Evolutionary conservation across 306 rosid genomes (phyloP), one percentile per base, ranked within the genome.

Genomic region (Purshia tridentata): DNA sequence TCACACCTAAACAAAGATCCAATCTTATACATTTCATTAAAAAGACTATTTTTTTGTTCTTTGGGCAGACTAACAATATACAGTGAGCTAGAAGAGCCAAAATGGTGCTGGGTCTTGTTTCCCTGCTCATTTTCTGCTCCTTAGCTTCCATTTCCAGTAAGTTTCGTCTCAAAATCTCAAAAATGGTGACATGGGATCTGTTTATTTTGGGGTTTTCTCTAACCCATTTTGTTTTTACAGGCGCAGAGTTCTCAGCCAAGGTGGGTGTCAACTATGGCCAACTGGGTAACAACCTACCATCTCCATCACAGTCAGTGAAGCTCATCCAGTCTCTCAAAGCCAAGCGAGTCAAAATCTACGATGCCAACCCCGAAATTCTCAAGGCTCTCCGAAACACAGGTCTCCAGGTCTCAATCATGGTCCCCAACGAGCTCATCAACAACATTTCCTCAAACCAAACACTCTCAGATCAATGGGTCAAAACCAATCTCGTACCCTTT

Each of bases 241-340:
- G 67, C 48, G 90, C 82, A 51, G 77, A 78, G 70, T 16, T 87
- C 18, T 83, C 88, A 18, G 60, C 18, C 13, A 55, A 57, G 61
- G 83, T 81, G 13, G 98, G 98, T 13, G 67, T 93, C 18, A 87
- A 88, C 87, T 91, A 83, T 69, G 98, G 98, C 6, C 85, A 82
- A 80, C 78, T 93, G 16, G 98, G 96, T 3, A 79, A 86, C 85
- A 81, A 92, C 41, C 92, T 92, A 4, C 98, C 92, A 3, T 7
- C 86, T 0, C 87, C 98, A 9, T 45, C 69, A 6, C 59, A 46
- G 18, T 88, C 92, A 0, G 83, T 90, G 55, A 60, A 70, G 23
- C 86, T 86, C 2, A 83, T 92, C 72, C 74, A 86, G 19, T 75
- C 82, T 20, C 76, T 92, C 2, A 82, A 78, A 39, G 91, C 92